phyloP scores from a whole-genome alignment of 2,329 filamentous ascomycete genomes.

The Thermoascus crustaceus region DNA sequence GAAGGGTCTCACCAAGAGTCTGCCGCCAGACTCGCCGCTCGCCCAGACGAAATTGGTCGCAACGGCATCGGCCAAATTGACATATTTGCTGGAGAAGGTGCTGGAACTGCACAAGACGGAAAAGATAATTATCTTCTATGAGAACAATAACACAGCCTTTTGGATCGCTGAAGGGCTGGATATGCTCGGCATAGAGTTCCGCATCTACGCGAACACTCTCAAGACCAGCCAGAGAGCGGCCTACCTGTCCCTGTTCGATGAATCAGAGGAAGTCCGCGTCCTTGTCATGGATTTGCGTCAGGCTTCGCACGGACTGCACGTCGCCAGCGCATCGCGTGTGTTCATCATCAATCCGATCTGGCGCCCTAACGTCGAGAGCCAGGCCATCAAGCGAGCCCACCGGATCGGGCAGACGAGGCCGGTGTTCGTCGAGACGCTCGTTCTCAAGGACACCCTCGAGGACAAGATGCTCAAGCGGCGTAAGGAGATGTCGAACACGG shows the following conservation, averaged over 20 bases:
- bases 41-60: constrained; percentile 58
- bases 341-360: constrained; percentile 87
- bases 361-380: constrained; percentile 73
- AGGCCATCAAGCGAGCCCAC: constrained; percentile 84
- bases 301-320: constrained; percentile 79
- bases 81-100: constrained; percentile 71
- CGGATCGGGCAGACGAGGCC: constrained; percentile 73
- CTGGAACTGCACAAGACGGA: constrained; percentile 59
- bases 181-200: constrained; percentile 54
- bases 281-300: constrained; percentile 86
- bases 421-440: constrained; percentile 78
- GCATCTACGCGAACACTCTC: constrained; percentile 49
- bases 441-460: constrained; percentile 72
- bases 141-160: constrained; percentile 76
- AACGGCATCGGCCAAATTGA: constrained; percentile 78
- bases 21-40: constrained; percentile 44
- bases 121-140: constrained; percentile 90
- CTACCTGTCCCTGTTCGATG: constrained; percentile 73
- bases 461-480: constrained; percentile 71
- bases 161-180: constrained; percentile 80
- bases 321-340: constrained; percentile 72
- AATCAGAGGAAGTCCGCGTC: constrained; percentile 61
- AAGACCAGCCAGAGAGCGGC: constrained; percentile 57
- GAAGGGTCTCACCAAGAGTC: constrained; percentile 18
- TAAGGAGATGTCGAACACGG: constrained; percentile 61